Evolutionary conservation across 768 basidiomycete species (phyloP).

Genomic region (Kondoa malvinella): DNA sequence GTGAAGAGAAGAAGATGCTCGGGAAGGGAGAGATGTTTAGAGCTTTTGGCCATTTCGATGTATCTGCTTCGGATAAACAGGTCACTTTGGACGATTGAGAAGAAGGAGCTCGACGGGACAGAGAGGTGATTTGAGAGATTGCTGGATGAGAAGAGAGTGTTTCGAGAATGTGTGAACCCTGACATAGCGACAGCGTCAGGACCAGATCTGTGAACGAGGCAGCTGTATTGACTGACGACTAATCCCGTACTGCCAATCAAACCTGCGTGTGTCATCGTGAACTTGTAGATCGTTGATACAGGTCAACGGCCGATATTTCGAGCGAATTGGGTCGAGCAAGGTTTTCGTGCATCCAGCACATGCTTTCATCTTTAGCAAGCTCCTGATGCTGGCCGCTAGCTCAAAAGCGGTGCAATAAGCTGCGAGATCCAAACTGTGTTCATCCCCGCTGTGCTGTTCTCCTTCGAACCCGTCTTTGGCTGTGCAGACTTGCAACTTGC

Average conservation of each 20-base stretch:
- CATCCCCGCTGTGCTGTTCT: too few species aligned
- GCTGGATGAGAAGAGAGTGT: not conserved
- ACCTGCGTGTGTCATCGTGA: not conserved
- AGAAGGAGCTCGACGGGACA: not conserved
- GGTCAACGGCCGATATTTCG: not conserved
- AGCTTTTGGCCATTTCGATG: not conserved
- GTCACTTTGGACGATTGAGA: not conserved
- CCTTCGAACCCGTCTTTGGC: too few species aligned
- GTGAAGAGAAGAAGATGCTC: not conserved
- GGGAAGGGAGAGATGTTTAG: not conserved
- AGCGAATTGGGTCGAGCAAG: not conserved
- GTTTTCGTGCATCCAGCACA: too few species aligned
- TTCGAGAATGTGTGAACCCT: not conserved
- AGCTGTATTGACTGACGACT: not conserved
- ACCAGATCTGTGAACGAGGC: not conserved
- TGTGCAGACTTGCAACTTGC: too few species aligned
- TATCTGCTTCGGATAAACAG: not conserved
- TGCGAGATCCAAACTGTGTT: too few species aligned
- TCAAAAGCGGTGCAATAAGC: too few species aligned
- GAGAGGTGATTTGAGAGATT: not conserved
- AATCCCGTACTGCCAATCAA: not conserved
- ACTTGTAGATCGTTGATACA: not conserved
- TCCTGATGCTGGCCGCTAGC: too few species aligned
- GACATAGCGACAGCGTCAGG: not conserved
- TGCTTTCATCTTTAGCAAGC: too few species aligned